Conservation (phyloP, 306 rosid genomes). For the Phaseolus lunatus region DNA sequence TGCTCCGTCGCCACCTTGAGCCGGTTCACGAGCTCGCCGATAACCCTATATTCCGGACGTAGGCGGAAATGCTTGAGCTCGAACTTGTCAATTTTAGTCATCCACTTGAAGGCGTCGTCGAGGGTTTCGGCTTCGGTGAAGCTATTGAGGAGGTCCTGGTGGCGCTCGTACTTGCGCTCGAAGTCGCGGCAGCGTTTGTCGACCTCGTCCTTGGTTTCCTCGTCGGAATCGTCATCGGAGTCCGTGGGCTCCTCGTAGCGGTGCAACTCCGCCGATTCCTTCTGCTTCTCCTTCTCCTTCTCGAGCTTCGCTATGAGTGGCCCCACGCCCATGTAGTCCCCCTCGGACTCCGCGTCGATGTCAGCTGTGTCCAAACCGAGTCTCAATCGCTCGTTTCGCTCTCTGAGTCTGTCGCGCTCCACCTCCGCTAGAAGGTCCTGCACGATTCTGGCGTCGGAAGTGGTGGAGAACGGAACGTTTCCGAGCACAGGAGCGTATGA, state of each 20-base stretch:
- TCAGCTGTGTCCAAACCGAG: constrained; percentile 70
- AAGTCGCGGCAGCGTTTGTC: constrained; percentile 54
- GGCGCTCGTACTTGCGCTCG: constrained; percentile 70
- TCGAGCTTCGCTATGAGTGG: constrained; percentile 74
- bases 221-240: constrained; percentile 69
- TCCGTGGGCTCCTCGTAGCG: constrained; percentile 77
- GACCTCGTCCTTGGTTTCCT: constrained; percentile 69
- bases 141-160: constrained; percentile 65
- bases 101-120: constrained; percentile 85
- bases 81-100: constrained; percentile 78
- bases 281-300: constrained; percentile 58
- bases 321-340: constrained; percentile 74
- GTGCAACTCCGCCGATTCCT: constrained; percentile 47
- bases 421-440: constrained; percentile 66
- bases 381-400: constrained; percentile 59
- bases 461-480: constrained; percentile 53
- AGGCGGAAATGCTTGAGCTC: constrained; percentile 78
- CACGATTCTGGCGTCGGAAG: constrained; percentile 41
- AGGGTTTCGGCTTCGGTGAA: constrained; percentile 69
- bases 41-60: constrained; percentile 79
- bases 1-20: constrained; percentile 73
- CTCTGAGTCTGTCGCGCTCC: constrained; percentile 72
- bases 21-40: constrained; percentile 84
- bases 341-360: constrained; percentile 63
- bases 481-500: constrained; percentile 22